Base-by-base conservation (phyloP, 1,284 basidiomycete genomes). In the Malassezia obtusa region DNA sequence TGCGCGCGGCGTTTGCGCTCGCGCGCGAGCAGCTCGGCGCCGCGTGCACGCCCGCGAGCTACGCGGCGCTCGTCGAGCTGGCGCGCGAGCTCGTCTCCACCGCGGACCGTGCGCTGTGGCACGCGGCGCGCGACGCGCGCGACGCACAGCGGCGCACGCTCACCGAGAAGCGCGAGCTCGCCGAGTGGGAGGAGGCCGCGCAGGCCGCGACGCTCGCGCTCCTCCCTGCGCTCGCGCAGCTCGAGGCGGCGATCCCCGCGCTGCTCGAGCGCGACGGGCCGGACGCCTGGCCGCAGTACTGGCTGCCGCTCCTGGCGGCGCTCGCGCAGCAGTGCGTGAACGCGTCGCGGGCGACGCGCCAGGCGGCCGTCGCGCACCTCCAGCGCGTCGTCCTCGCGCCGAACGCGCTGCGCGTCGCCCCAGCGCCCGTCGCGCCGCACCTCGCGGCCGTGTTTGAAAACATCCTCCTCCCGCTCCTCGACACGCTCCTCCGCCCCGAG, bases 391-490 rank as follows among this genome's bases (percentile, higher is more conserved):
- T 96, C 17, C 80, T 96, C 12, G 86, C 88, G 1, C 84, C 86
- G 8, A 82, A 87, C 52, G 76, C 89, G 38, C 73, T 84, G 48
- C 56, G 37, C 77, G 81, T 64, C 77, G 79, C 45, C 75, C 54
- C 55, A 2, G 4, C 35, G 36, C 44, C 26, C 11, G 11, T 32
- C 5, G 45, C 50, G n/a, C 35, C 33, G 26, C 41, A 52, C 19
- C 45, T 52, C n/a, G 49, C 36, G 75, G 74, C 10, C 55, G 81
- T 95, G 24, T 96, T 98, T 78, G 85, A 87, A 68, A 81, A 83
- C 22, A 84, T 94, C 43, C 78, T 98, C 25, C 94, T 96, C 77
- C 92, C 91, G 2, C 80, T 95, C 25, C 76, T 96, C 30, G 90
- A 96, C 60, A 89, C 94, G 62, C 79, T 98, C 22, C 77, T 96